Conservation (phyloP, 352 stramenopile genomes). For the Globisporangium lucens region DNA sequence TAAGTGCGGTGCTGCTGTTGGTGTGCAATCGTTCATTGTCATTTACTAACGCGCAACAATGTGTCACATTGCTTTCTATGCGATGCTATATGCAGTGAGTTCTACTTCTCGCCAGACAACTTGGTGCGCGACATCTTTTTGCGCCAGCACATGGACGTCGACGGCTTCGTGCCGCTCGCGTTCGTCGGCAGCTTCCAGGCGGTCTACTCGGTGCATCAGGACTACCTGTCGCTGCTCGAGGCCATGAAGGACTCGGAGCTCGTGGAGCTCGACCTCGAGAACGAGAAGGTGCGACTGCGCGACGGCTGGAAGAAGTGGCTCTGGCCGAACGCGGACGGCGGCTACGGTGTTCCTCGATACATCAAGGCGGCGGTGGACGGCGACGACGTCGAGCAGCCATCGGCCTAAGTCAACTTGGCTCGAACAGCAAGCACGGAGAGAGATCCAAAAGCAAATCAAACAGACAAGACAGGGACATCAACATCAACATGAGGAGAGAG, state of each 20-base stretch:
- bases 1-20: conserved; percentile 25
- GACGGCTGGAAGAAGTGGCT: conserved; percentile 88
- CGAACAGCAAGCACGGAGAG: conserved; percentile 3
- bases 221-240: conserved; percentile 78
- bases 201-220: conserved; percentile 81
- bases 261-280: conserved; percentile 82
- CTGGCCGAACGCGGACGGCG: conserved; percentile 84
- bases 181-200: conserved; percentile 90
- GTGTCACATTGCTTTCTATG: background rate
- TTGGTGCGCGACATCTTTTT: conserved; percentile 84
- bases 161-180: conserved; percentile 85
- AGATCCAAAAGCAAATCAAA: conserved; percentile 4
- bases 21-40: background rate
- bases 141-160: conserved; percentile 84
- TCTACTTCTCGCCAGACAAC: conserved; percentile 85
- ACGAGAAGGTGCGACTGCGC: conserved; percentile 89
- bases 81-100: conserved; percentile 50
- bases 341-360: conserved; percentile 85
- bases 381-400: conserved; percentile 29
- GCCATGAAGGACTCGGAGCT: conserved; percentile 61
- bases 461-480: background rate
- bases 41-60: conserved; percentile 6
- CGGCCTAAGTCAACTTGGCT: conserved; percentile 6
- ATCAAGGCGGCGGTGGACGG: conserved; percentile 69
- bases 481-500: background rate